Evolutionary conservation across 2,329 filamentous ascomycete genomes (phyloP).

Genomic region (Ilyonectria mors-panacis): DNA sequence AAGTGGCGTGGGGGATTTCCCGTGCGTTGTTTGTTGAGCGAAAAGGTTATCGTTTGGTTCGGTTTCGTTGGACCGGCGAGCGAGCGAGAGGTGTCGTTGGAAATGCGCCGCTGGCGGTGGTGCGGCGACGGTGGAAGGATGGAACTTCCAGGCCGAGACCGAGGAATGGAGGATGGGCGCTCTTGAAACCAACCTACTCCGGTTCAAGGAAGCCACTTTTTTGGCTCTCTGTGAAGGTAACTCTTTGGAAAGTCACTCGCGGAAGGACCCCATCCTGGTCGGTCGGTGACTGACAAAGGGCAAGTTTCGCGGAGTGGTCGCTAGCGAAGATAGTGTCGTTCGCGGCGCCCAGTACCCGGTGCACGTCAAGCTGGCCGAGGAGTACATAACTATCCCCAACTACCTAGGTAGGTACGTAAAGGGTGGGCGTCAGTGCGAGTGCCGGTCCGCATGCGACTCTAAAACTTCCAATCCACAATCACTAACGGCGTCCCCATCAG

Average conservation of each 20-base stretch:
- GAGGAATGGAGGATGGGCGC: conserved; percentile 1
- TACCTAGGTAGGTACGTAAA: too few relatives aligned
- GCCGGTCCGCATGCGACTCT: conserved; percentile 23
- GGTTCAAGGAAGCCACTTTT: background rate
- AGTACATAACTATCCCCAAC: background rate
- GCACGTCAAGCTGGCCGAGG: background rate
- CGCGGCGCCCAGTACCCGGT: background rate
- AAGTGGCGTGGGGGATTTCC: background rate
- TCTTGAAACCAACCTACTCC: background rate
- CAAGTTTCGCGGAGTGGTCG: background rate
- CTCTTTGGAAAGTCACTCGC: background rate
- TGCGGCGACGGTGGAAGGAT: background rate
- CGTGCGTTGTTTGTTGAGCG: background rate
- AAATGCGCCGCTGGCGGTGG: conserved; percentile 1
- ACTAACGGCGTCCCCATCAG: background rate
- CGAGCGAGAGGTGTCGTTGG: background rate
- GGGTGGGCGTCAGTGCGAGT: conserved; percentile 12
- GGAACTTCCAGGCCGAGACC: background rate
- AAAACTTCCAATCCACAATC: background rate
- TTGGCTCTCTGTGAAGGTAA: background rate
- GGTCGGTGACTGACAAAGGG: conserved; percentile 14
- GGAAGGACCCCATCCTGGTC: background rate
- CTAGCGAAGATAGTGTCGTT: conserved; percentile 5
- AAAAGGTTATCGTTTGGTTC: too few relatives aligned
- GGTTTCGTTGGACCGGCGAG: background rate